Base-by-base conservation (phyloP, 2,329 filamentous ascomycete species). In the Aspergillus udagawae region DNA sequence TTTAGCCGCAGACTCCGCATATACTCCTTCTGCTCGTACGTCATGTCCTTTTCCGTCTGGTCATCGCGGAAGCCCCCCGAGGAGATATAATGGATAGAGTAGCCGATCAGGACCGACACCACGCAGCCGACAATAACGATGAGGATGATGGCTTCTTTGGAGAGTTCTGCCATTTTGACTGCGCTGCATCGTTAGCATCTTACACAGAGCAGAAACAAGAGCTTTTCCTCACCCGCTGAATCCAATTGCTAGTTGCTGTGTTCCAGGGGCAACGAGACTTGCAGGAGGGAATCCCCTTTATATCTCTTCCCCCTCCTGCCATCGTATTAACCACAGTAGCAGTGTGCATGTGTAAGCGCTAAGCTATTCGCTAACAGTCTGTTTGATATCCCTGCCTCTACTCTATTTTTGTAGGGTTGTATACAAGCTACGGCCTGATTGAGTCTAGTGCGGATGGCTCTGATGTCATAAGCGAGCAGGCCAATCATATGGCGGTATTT, bases 1-100 rank as follows among this genome's bases (percentile, higher is more conserved):
- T 63, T 61, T 10, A 65, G 55, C 7, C 69, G 64, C 12, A 66
- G 25, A 47, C 66, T 58, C 2, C 67, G 65, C 69, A 72, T 71
- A 48, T 72, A 72, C 52, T 60, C 61, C 7, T 57, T 52, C 54
- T 72, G 70, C 20, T 70, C 67, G 12, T 56, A 42, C 12, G 61
- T 10, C 23, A 64, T 23, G 0, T 71, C 68, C 3, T 47, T 45
- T 21, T 49, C 25, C 3, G 38, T 21, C 3, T 57, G 49, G 1
- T 62, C 58, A n/a, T 66, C 62, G 6, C 48, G 51, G 52, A 64
- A 64, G 4, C 58, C 59, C 21, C 54, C 55, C 1, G 58, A 62
- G 6, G 55, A 25, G 17, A 65, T 42, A 8, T 54, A 66, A 35
- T 70, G 60, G 38, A 65, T 61, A 10, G 70, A 60, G 49, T 69